A percentile compares a stretch with the other conserved stretches of the same genome.
Conservation (phyloP, 1,284 basidiomycete species). For the Malassezia pachydermatis region DNA sequence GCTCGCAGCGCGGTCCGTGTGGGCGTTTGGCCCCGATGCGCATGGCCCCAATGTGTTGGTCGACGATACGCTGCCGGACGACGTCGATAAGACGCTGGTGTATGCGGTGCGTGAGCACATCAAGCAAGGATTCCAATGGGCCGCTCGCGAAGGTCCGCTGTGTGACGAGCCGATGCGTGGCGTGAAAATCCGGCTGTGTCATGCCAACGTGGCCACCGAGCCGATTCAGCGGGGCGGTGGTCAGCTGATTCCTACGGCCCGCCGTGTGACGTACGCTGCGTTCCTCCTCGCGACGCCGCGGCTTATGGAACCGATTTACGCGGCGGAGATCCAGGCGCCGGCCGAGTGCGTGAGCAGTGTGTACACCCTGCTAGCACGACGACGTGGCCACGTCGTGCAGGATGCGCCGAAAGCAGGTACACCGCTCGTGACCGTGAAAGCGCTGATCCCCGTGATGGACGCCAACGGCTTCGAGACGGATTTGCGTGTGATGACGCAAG, state of each 20-base stretch:
- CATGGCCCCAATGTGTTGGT: constrained; percentile 78
- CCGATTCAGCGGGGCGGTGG: constrained; percentile 95
- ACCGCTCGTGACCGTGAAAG: constrained; percentile 92
- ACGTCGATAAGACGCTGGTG: constrained; percentile 88
- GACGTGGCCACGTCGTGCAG: constrained; percentile 93
- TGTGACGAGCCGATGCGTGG: constrained; percentile 98
- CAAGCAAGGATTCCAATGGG: constrained; percentile 99
- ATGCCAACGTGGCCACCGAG: constrained; percentile 80
- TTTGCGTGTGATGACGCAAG: constrained; percentile 87
- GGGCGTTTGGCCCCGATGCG: constrained; percentile 97
- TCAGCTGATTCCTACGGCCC: constrained; percentile 93
- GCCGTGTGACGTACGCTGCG: constrained; percentile 96
- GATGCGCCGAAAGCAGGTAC: constrained; percentile 95
- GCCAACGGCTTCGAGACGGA: constrained; percentile 99
- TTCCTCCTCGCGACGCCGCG: constrained; percentile 65
- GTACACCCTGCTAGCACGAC: constrained; percentile 88
- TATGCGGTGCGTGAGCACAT: constrained; percentile 83
- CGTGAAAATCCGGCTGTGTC: constrained; percentile 91
- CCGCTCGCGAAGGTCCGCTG: constrained; percentile 85
- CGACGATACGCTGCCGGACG: constrained; percentile 89
- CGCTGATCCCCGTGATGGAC: constrained; percentile 93
- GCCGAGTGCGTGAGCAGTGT: constrained; percentile 97
- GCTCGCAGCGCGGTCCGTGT: constrained; percentile 90
- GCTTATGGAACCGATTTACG: constrained; percentile 85
- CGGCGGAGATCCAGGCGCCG: constrained; percentile 93